Evolutionary conservation across 768 basidiomycete species (phyloP).

Genomic region (Chlorophyllum brunneum): DNA sequence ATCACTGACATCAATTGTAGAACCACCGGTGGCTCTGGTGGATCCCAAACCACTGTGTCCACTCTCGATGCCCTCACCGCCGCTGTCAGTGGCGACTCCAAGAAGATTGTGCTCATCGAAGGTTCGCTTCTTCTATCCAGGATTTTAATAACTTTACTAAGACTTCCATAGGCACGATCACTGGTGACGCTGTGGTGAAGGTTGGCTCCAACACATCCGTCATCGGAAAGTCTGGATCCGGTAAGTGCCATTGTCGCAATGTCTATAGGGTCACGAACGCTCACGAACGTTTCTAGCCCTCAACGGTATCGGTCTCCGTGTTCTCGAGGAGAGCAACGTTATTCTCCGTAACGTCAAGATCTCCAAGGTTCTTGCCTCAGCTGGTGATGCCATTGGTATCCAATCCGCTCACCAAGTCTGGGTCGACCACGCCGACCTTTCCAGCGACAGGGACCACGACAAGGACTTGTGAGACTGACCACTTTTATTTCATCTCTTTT

Average conservation of each 20-base stretch:
- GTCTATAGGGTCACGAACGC: background rate
- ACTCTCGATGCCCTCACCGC: constrained; percentile 36
- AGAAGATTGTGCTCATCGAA: constrained; percentile 40
- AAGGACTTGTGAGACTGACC: constrained; percentile 32
- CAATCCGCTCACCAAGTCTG: constrained; percentile 37
- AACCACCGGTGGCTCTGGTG: constrained; percentile 42
- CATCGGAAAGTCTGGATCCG: constrained; percentile 35
- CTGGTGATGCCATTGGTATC: constrained; percentile 43
- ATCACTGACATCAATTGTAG: constrained; percentile 19
- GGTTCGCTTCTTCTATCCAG: background rate
- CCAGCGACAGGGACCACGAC: constrained; percentile 41
- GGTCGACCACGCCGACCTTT: constrained; percentile 43
- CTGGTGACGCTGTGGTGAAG: constrained; percentile 38
- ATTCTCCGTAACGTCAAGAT: constrained; percentile 49
- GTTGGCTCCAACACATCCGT: constrained; percentile 43
- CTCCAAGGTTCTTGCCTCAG: constrained; percentile 40
- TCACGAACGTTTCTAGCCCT: constrained; percentile 29
- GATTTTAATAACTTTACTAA: background rate
- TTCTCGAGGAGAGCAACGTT: constrained; percentile 37
- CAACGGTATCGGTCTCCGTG: constrained; percentile 42
- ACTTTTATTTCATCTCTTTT: background rate
- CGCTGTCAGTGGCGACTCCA: constrained; percentile 36
- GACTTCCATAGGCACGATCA: constrained; percentile 33
- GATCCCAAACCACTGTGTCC: constrained; percentile 38
- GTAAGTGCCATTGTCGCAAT: constrained; percentile 23